Evolutionary conservation across 2,329 filamentous ascomycete species (phyloP).

Genomic region (Phialocephala subalpina): DNA sequence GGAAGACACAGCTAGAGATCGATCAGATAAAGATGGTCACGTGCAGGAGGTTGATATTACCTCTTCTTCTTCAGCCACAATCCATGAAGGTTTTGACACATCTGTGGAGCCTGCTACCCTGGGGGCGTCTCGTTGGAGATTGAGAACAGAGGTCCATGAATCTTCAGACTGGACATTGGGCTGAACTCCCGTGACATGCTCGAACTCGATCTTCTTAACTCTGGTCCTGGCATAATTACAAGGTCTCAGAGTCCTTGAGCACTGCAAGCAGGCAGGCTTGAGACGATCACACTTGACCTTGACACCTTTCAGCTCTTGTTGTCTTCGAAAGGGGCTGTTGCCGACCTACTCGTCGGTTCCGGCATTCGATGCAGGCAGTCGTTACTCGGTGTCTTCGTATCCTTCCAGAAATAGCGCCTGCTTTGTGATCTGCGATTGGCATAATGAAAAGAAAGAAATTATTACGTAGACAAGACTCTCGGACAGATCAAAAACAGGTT

Average conservation of each 20-base stretch:
- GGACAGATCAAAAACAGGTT: background rate
- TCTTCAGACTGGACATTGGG: background rate
- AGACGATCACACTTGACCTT: conserved; percentile 17
- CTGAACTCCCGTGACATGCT: background rate
- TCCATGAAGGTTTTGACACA: background rate
- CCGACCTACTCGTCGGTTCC: conserved; percentile 8
- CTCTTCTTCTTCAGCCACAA: background rate
- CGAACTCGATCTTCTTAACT: background rate
- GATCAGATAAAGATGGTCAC: background rate
- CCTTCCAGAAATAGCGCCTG: background rate
- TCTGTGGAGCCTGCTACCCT: background rate
- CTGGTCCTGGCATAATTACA: background rate
- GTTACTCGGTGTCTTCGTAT: conserved; percentile 5
- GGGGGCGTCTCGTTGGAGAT: background rate
- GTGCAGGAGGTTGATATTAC: background rate
- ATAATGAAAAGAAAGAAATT: background rate
- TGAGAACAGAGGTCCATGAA: background rate
- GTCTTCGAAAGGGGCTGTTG: background rate
- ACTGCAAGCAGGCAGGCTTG: conserved; percentile 4
- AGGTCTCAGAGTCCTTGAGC: background rate
- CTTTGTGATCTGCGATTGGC: background rate
- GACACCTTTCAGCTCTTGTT: background rate
- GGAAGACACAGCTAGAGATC: background rate
- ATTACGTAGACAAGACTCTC: background rate
- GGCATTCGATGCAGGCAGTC: conserved; percentile 10